Conservation (phyloP, 768 basidiomycete genomes). For the Piloderma croceum region DNA sequence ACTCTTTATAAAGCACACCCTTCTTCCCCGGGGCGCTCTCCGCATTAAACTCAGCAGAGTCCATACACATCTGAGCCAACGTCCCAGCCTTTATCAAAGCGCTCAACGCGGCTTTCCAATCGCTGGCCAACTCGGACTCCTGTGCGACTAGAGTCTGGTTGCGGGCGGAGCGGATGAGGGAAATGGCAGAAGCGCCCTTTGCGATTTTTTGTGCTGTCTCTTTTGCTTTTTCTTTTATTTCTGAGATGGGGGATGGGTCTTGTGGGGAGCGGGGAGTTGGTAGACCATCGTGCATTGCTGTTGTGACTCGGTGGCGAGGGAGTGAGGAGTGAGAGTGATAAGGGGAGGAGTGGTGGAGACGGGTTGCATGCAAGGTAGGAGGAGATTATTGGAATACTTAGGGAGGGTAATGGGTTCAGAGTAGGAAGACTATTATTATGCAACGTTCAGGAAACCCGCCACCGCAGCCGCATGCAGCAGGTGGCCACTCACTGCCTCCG, state of each 20-base stretch:
- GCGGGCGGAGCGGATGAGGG: conserved; percentile 60
- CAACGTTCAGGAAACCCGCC: too few species aligned
- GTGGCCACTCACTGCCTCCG: too few species aligned
- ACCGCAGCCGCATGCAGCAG: too few species aligned
- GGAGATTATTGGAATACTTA: too few species aligned
- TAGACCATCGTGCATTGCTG: too few species aligned
- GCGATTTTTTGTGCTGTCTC: conserved; percentile 45
- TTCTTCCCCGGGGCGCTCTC: conserved; percentile 45
- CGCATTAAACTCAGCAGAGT: conserved; percentile 49
- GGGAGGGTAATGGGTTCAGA: too few species aligned
- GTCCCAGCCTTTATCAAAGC: conserved; percentile 58
- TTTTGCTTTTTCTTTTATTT: conserved; percentile 44
- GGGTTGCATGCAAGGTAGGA: too few species aligned
- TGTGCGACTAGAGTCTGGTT: conserved; percentile 50
- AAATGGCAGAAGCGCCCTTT: conserved; percentile 52
- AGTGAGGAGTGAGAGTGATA: too few species aligned
- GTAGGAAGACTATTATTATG: too few species aligned
- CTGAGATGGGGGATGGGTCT: conserved; percentile 40
- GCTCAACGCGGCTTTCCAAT: conserved; percentile 55
- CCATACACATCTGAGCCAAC: conserved; percentile 53
- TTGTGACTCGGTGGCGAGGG: too few species aligned
- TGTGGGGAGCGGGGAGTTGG: too few species aligned
- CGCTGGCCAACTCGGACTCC: conserved; percentile 48
- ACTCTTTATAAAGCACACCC: conserved; percentile 56
- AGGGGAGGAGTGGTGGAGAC: too few species aligned